Evolutionary conservation across 768 basidiomycete species (phyloP), one percentile per base, ranked within the genome.

Genomic region (Amanita inopinata): DNA sequence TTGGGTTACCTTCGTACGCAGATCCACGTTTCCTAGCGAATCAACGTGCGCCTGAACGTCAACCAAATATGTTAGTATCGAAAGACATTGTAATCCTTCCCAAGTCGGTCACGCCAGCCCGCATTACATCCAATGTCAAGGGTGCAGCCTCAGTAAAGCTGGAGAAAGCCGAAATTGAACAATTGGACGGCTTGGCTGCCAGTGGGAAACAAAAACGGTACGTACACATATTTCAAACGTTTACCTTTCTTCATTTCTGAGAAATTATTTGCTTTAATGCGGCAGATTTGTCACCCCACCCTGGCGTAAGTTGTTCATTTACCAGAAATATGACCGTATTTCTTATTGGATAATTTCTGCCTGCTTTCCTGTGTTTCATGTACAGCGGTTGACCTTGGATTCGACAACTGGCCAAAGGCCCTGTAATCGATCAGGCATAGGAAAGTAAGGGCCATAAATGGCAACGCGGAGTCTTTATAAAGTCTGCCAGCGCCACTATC

Each of bases 31-130:
- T 25, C 14, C 32, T n/a, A n/a, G n/a, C n/a, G n/a, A n/a, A 19
- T 30, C 24, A n/a, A 38, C 35, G 30, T 31, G 40, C 32, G 48
- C 22, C 14, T 17, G n/a, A 42, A 25, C 9, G n/a, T n/a, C n/a
- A n/a, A 40, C 40, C 40, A 41, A 10, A 46, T 51, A 28, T 39
- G 14, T n/a, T 52, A 80, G 80, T 84, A 40, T 66, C 71, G 9
- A 82, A 83, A 54, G 76, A 70, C 27, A 65, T 78, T 32, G 69
- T 85, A 27, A 67, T 72, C 20, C 71, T 93, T 25, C 77, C 88
- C 1, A 90, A 89, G 62, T 86, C 83, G 4, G 81, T 90, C 27
- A 90, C 73, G 1, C 72, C 76, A 20, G 56, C 69, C 24, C 77
- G 87, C 41, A 85, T 90, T 57, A 61, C 67, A 14, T 60, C 71